Evolutionary conservation across 768 basidiomycete genomes (phyloP).

Genomic region (Panaeolus papilionaceus): DNA sequence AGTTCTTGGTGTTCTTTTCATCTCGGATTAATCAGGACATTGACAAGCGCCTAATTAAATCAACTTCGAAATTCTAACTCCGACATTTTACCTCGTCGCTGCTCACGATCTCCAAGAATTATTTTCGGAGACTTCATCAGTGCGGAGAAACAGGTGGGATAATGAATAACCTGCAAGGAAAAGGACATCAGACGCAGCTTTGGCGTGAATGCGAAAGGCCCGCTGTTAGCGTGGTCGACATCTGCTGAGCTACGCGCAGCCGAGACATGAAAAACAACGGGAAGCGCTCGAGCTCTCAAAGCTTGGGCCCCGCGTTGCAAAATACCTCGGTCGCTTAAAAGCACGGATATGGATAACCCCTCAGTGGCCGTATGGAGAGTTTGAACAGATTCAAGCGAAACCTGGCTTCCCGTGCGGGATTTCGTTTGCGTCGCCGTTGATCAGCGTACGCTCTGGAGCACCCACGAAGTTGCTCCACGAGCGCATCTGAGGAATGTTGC

Average conservation of each 20-base stretch:
- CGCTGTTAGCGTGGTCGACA: too few relatives aligned
- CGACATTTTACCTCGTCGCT: neutral
- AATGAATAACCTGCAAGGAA: too few relatives aligned
- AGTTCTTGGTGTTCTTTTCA: neutral
- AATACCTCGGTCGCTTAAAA: too few relatives aligned
- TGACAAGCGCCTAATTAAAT: neutral
- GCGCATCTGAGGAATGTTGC: too few relatives aligned
- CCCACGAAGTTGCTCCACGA: neutral
- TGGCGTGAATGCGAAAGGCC: neutral
- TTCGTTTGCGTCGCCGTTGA: neutral
- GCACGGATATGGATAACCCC: too few relatives aligned
- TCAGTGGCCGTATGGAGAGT: too few relatives aligned
- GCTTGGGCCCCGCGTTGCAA: too few relatives aligned
- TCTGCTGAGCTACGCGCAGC: too few relatives aligned
- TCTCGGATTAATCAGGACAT: neutral
- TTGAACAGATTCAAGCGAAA: neutral
- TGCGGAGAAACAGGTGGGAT: neutral
- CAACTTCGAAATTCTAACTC: conserved; percentile 1
- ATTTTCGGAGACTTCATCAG: neutral
- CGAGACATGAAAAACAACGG: too few relatives aligned
- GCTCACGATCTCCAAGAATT: neutral
- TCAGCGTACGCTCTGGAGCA: too few relatives aligned
- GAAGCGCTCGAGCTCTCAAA: too few relatives aligned
- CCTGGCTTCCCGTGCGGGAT: neutral
- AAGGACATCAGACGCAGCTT: too few relatives aligned